Percentiles rank a stretch among this genome's conserved stretches.
These are phyloP conservation scores for Gracilaria gracilis DNA, from an alignment of 23 red algal species.

Conservation along the genomic window DNA sequence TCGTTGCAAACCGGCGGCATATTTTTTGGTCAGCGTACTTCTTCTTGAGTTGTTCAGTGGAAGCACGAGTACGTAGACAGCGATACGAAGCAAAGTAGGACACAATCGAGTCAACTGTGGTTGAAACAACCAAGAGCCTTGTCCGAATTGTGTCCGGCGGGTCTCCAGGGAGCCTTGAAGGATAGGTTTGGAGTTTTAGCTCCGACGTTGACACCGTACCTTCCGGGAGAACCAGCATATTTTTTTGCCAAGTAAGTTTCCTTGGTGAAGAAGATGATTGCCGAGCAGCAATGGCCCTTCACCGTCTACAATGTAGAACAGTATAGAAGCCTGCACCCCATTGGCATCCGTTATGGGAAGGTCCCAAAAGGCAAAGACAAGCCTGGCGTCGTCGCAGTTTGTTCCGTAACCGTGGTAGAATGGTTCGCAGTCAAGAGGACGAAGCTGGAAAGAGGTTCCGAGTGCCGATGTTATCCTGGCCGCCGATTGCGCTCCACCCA, in stretches of 20 bases:
- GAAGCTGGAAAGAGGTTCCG: conserved; percentile 4
- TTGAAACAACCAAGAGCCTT: conserved; percentile 12
- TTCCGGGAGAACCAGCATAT: not conserved
- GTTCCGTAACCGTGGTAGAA: conserved; percentile 36
- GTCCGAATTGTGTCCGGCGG: not conserved
- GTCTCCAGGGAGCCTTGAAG: not conserved
- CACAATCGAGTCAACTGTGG: not conserved
- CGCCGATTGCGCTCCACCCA: not conserved
- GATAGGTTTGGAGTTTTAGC: conserved; percentile 11
- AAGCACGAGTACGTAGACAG: not conserved
- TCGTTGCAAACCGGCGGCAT: no score
- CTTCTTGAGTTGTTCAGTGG: not conserved
- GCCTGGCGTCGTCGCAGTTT: conserved; percentile 5
- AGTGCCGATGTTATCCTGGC: not conserved
- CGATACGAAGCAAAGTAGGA: not conserved
- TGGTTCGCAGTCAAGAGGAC: conserved; percentile 5
- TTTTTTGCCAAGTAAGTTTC: conserved; percentile 16
- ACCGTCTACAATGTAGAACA: conserved; percentile 51
- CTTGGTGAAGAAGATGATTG: conserved; percentile 12
- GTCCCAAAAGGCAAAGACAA: not conserved
- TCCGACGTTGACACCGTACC: not conserved
- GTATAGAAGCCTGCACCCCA: not conserved
- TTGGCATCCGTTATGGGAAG: conserved; percentile 10
- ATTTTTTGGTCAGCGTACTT: not conserved
- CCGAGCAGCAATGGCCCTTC: no score